A percentile compares a stretch with the other conserved stretches of the same genome.
Evolutionary conservation across 345 rosid genomes (phyloP).

Genomic region (Arabidopsis arenosa): DNA sequence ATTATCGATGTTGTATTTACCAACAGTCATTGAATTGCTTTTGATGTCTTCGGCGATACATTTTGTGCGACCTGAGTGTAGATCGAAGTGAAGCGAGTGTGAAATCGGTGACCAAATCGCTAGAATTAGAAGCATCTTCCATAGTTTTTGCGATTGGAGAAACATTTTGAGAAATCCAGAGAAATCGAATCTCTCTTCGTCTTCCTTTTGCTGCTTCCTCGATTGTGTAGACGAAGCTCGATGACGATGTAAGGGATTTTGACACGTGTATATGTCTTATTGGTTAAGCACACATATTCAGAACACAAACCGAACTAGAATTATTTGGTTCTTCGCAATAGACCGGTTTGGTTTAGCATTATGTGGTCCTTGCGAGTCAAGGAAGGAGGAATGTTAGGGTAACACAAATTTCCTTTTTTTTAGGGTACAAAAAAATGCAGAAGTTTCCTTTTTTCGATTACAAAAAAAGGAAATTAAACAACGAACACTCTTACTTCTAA

Average conservation of each 20-base stretch:
- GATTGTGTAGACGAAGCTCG: slow-evolving; percentile 23
- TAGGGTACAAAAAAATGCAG: not conserved
- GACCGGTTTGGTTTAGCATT: slow-evolving; percentile 29
- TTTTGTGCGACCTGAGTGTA: slow-evolving; percentile 80
- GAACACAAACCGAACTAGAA: not conserved
- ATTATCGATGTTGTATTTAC: slow-evolving; percentile 79
- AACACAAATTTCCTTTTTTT: slow-evolving; percentile 1
- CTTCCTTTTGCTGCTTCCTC: slow-evolving; percentile 3
- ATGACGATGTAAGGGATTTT: not conserved
- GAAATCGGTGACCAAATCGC: slow-evolving; percentile 46
- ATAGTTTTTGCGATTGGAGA: slow-evolving; percentile 34
- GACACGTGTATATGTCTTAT: slow-evolving; percentile 23
- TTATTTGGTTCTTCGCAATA: not conserved
- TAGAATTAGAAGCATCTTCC: slow-evolving; percentile 39
- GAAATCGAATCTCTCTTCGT: slow-evolving; percentile 3
- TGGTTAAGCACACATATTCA: not conserved
- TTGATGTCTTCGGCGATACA: slow-evolving; percentile 94
- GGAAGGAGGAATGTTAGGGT: not conserved
- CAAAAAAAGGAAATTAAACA: slow-evolving; percentile 7
- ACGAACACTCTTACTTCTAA: not conserved
- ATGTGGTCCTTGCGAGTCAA: not conserved
- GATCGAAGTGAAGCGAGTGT: slow-evolving; percentile 72
- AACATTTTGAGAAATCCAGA: slow-evolving; percentile 23
- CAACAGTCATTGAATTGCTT: slow-evolving; percentile 84
- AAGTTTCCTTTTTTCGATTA: not conserved